These are phyloP conservation scores for Lithohypha guttulata DNA, from an alignment of 2,329 filamentous ascomycete genomes.

Conservation along the genomic window DNA sequence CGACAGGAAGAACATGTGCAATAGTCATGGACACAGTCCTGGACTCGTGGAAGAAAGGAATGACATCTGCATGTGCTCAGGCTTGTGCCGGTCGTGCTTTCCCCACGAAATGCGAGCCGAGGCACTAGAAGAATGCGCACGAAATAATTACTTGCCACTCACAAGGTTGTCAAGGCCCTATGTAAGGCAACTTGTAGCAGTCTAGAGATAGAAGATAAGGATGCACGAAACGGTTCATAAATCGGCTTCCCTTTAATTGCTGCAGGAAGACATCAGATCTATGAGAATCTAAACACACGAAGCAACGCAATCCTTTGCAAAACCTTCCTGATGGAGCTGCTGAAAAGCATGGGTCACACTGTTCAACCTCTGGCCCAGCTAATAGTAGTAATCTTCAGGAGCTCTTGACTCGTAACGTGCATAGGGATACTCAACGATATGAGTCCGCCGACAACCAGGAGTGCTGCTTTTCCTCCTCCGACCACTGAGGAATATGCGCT, in stretches of 20 bases:
- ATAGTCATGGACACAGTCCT: not conserved
- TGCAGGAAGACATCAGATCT: too few relatives aligned
- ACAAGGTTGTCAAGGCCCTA: too few relatives aligned
- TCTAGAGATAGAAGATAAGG: not conserved
- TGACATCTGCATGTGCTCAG: not conserved
- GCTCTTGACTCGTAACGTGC: not conserved
- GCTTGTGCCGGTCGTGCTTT: not conserved
- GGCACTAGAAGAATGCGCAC: too few relatives aligned
- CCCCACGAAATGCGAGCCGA: not conserved
- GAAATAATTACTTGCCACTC: conserved; percentile 1
- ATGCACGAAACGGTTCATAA: not conserved
- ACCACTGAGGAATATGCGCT: conserved; percentile 2
- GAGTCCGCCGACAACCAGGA: not conserved
- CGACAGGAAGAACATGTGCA: conserved; percentile 1
- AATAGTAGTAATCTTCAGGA: conserved; percentile 1
- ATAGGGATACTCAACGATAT: not conserved
- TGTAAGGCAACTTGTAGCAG: too few relatives aligned
- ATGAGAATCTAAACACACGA: not conserved
- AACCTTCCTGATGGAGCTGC: not conserved
- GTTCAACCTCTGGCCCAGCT: not conserved
- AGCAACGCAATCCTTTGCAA: not conserved
- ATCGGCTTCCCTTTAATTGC: not conserved
- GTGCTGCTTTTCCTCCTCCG: conserved; percentile 3
- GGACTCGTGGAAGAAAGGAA: not conserved
- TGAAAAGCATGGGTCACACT: not conserved